phyloP scores from a whole-genome alignment of 192 early-diverging fungal genomes.

The Backusella morwellensis region DNA sequence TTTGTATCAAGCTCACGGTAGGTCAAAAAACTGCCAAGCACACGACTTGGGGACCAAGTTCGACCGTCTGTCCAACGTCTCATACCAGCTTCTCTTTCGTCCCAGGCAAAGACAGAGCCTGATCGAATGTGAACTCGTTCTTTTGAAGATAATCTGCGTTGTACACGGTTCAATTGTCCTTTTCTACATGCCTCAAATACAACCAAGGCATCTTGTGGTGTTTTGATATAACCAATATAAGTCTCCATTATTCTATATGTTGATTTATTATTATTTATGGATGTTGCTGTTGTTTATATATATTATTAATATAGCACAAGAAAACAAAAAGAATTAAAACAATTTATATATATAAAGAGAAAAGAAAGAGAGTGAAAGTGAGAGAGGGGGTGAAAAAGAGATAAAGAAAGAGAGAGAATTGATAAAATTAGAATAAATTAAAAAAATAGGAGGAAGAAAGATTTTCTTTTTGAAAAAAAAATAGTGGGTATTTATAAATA shows the following conservation, averaged over 20 bases:
- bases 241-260: conserved; percentile 63
- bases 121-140: conserved; percentile 81
- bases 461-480: conserved; percentile 10
- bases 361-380: background rate
- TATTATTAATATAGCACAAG: background rate
- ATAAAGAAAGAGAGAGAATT: conserved; percentile 6
- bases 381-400: background rate
- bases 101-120: conserved; percentile 89
- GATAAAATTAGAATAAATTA: conserved; percentile 9
- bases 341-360: background rate
- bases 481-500: conserved; percentile 9
- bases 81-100: conserved; percentile 90
- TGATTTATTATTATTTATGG: background rate
- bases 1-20: conserved; percentile 83
- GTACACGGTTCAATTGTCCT: conserved; percentile 71
- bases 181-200: conserved; percentile 88
- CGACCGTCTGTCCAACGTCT: conserved; percentile 91
- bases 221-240: conserved; percentile 82
- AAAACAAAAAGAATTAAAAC: background rate
- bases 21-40: conserved; percentile 85
- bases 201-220: conserved; percentile 83
- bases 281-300: background rate
- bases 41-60: conserved; percentile 85
- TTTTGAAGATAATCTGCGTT: conserved; percentile 77
- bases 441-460: background rate